phyloP scores from a whole-genome alignment of 2,329 filamentous ascomycete genomes.

The Zymoseptoria brevis region DNA sequence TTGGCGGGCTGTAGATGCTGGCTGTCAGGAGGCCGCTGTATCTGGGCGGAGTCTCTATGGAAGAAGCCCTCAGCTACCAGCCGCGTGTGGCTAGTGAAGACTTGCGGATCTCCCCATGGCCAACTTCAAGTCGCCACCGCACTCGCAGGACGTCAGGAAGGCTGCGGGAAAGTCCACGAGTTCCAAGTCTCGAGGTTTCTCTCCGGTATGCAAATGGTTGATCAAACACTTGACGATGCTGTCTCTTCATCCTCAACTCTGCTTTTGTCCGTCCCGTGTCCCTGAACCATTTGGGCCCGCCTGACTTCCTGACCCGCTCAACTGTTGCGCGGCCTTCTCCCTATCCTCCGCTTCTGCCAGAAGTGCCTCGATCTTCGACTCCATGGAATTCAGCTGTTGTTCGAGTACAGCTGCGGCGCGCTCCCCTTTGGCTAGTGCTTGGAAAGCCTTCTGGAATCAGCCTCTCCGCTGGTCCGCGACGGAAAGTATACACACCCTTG shows the following conservation, averaged over 20 bases:
- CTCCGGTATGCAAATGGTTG: no score
- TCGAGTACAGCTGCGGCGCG: conserved; percentile 48
- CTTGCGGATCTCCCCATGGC: no score
- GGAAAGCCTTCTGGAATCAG: conserved; percentile 37
- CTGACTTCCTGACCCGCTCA: conserved; percentile 6
- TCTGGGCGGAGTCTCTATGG: not conserved
- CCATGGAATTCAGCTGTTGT: conserved; percentile 46
- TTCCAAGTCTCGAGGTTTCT: no score
- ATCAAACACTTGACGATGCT: no score
- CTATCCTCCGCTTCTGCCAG: conserved; percentile 42
- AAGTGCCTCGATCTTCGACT: conserved; percentile 48
- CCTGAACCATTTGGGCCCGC: not conserved
- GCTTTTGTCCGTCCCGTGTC: not conserved
- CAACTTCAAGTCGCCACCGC: no score
- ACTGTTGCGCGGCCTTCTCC: conserved; percentile 22
- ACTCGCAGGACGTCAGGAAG: no score
- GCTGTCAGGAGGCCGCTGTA: not conserved
- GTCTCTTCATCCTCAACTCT: not conserved
- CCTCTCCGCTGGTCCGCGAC: not conserved
- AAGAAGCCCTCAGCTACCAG: not conserved
- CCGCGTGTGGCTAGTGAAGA: no score
- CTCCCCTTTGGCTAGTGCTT: conserved; percentile 48
- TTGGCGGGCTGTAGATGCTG: conserved; percentile 23
- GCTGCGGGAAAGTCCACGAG: no score
- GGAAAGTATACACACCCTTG: conserved; percentile 2